Evolutionary conservation across 2,329 filamentous ascomycete genomes (phyloP), one percentile per base, ranked within the genome.

Genomic region (Dactylellina cionopaga): DNA sequence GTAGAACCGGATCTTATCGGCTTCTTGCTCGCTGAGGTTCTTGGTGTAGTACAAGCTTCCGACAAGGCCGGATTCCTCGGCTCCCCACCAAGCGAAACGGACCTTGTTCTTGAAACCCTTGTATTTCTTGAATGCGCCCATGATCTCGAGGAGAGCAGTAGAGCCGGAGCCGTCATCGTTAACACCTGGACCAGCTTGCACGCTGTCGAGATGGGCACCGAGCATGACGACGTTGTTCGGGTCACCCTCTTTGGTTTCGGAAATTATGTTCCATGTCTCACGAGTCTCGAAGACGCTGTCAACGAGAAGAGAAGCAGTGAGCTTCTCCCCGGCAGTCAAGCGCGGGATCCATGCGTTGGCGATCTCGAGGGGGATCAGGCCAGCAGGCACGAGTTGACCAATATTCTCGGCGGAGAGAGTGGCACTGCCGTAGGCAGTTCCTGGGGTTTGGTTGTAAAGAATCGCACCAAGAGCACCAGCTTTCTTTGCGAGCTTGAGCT

Each of bases 151-250:
- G 54, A 88, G 81, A 24, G 84, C 83, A 71, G 87, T 83, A 1
- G 83, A 83, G 11, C 87, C 87, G n/a, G 83, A 85, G 59, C 87
- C 87, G 76, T 89, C 78, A 88, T 87, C 79, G 88, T 89, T 80
- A 88, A 87, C 1, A 86, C 87, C 0, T 86, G 86, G 0, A 86
- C 87, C 5, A 82, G 83, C 25, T 24, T 83, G 82, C 11, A 88
- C 87, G 5, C 84, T 85, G 79, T 89, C 87, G 25, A 83, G 83
- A 79, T 89, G 87, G 2, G 83, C 86, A 37, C 86, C 86, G 10
- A 89, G 79, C 70, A 85, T 83, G 44, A 89, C 81, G 24, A 85
- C 82, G 77, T 88, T 87, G 74, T 86, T 79, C 9, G 84, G 83
- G 77, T 88, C 41, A 47, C 87, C 87, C 13, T 79, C 80, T 68